Evolutionary conservation across 78 protist genomes (phyloP).

Genomic region (Monocercomonoides exilis): DNA sequence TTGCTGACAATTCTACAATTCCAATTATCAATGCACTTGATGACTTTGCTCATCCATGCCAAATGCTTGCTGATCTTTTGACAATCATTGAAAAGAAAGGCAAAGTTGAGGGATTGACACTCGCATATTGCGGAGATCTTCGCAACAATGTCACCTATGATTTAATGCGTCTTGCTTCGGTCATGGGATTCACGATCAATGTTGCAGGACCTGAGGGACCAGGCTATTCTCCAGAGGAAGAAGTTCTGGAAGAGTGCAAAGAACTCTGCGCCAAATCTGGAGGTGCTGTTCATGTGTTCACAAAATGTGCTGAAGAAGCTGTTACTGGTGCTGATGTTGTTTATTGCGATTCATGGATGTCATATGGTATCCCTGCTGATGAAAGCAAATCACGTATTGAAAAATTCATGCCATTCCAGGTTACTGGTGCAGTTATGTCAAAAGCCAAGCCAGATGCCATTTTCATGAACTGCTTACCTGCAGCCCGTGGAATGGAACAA

Average conservation of each 20-base stretch:
- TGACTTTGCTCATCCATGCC: conserved; percentile 66
- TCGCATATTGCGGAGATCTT: conserved; percentile 53
- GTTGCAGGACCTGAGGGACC: conserved; percentile 43
- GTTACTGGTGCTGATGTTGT: conserved; percentile 42
- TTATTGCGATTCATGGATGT: conserved; percentile 63
- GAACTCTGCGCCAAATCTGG: conserved; percentile 18
- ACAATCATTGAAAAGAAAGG: conserved; percentile 42
- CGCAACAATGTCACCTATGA: conserved; percentile 68
- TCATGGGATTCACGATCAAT: conserved; percentile 38
- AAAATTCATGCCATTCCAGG: conserved; percentile 43
- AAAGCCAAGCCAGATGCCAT: conserved; percentile 40
- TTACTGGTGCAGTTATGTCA: conserved; percentile 35
- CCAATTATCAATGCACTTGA: conserved; percentile 73
- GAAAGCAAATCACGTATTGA: conserved; percentile 4
- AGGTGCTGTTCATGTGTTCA: background rate
- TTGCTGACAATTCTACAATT: conserved; percentile 37
- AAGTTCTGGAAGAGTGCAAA: conserved; percentile 39
- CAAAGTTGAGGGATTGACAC: conserved; percentile 33
- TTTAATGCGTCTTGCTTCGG: conserved; percentile 48
- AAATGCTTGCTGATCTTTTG: conserved; percentile 59
- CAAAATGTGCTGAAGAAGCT: conserved; percentile 37
- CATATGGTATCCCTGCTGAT: conserved; percentile 51
- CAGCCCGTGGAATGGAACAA: conserved; percentile 52
- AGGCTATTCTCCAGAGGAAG: conserved; percentile 22
- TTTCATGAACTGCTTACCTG: conserved; percentile 74